Evolutionary conservation across 352 stramenopile genomes (phyloP), one percentile per base, ranked within the genome.

Genomic region (Globisporangium emineosum): DNA sequence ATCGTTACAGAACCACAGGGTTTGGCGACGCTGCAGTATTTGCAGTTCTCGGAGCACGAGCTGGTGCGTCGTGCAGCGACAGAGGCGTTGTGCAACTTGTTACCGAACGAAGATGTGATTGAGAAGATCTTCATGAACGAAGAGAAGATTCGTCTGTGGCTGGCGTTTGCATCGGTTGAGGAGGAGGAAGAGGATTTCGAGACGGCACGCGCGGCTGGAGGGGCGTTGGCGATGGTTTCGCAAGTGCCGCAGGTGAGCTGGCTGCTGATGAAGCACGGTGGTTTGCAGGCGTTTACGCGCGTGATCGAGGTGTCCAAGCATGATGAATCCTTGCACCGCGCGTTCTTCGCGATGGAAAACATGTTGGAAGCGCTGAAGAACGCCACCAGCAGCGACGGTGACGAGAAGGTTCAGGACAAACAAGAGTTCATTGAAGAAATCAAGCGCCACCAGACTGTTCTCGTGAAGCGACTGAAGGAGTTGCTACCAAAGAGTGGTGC

Each of bases 31-130:
- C 65, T 95, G 15, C 83, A 93, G 64, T 95, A 94, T 57, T 63
- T 95, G 33, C 97, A 98, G 87, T 99, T 99, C 76, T 98, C 90
- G 3, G 96, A 99, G 61, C 95, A 99, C 61, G 88, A 98, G 43
- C 86, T 99, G 62, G 96, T 99, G 60, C 90, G 97, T 61, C 87
- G 94, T 58, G 97, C 97, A 10, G 94, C 96, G 9, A 99, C 97
- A 4, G 97, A 99, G 75, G 85, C 94, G 4, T 78, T 99, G 37
- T 97, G 89, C 70, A 99, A 99, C 69, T 74, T 99, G 61, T 72
- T 99, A 29, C 91, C 91, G 12, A 91, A 98, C 71, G 80, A 96
- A 32, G 78, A 93, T 27, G 91, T 99, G 51, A 90, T 99, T 29
- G 83, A 97, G 17, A 90, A 94, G 63, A 72, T 98, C n/a, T 95